These are phyloP conservation scores for Diphasiastrum complanatum DNA, from an alignment of 83 land plant species.

Conservation along the genomic window DNA sequence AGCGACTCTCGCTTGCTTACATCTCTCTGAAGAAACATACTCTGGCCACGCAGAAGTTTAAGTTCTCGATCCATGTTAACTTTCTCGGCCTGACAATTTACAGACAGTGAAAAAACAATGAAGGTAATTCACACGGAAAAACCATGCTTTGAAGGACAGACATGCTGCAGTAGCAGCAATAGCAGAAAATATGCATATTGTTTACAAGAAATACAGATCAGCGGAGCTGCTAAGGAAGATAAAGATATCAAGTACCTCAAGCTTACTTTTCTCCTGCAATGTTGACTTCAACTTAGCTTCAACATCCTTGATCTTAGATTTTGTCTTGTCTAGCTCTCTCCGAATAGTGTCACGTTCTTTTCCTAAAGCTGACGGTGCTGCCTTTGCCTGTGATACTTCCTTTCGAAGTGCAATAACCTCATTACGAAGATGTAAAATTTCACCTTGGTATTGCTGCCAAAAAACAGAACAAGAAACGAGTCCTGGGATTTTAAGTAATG, in stretches of 20 bases:
- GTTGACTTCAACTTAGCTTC: slow-evolving; percentile 66
- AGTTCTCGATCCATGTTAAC: slow-evolving; percentile 51
- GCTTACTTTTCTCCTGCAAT: slow-evolving; percentile 66
- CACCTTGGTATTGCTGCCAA: slow-evolving; percentile 30
- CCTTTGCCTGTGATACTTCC: slow-evolving; percentile 36
- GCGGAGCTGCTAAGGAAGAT: neutral
- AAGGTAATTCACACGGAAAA: neutral
- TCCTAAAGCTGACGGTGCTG: slow-evolving; percentile 47
- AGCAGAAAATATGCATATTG: too few species aligned
- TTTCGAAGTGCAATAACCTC: slow-evolving; percentile 52
- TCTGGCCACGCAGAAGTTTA: slow-evolving; percentile 47
- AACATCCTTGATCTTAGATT: slow-evolving; percentile 58
- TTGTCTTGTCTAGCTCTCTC: slow-evolving; percentile 68
- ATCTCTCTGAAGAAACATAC: slow-evolving; percentile 52
- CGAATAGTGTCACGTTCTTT: slow-evolving; percentile 64
- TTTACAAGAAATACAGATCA: too few species aligned
- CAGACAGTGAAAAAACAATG: slow-evolving; percentile 4
- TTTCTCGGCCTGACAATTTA: slow-evolving; percentile 45
- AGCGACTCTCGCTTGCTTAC: slow-evolving; percentile 55
- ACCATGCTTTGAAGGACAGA: too few species aligned
- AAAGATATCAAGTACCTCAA: slow-evolving; percentile 46
- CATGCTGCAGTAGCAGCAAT: too few species aligned
- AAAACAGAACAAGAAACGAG: too few species aligned
- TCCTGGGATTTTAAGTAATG: too few species aligned
- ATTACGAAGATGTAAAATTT: slow-evolving; percentile 34